These are phyloP conservation scores for Blepharisma stoltei DNA, from an alignment of 73 alveolate genomes.

Conservation along the genomic window DNA sequence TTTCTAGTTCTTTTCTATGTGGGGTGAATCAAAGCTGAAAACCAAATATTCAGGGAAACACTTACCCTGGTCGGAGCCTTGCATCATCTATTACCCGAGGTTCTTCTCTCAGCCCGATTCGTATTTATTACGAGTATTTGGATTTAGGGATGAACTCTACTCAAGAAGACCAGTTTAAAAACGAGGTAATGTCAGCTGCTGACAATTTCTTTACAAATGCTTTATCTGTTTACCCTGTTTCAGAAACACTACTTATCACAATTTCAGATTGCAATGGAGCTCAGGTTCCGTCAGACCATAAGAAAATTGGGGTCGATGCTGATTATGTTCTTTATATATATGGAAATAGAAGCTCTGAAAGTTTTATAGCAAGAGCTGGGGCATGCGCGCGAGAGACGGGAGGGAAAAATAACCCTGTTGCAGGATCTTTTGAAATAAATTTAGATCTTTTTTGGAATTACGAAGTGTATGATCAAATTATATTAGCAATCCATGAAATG, in stretches of 20 bases:
- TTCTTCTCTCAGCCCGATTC: too few relatives aligned
- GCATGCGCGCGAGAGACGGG: not conserved
- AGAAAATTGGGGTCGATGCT: not conserved
- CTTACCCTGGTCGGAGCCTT: too few relatives aligned
- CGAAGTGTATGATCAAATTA: not conserved
- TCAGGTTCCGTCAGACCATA: not conserved
- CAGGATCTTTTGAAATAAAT: conserved; percentile 11
- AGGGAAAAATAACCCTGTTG: not conserved
- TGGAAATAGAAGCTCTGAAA: not conserved
- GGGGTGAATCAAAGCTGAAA: too few relatives aligned
- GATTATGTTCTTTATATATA: not conserved
- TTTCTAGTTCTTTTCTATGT: too few relatives aligned
- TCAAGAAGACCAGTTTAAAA: too few relatives aligned
- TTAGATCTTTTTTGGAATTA: not conserved
- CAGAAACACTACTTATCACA: not conserved
- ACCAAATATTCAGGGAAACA: too few relatives aligned
- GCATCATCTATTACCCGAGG: too few relatives aligned
- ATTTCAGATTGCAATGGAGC: not conserved
- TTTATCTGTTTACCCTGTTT: not conserved
- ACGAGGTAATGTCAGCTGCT: not conserved
- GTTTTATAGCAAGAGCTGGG: not conserved
- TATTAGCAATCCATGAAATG: not conserved
- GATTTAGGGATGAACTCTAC: too few relatives aligned
- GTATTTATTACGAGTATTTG: too few relatives aligned
- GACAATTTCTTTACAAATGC: not conserved